These are phyloP conservation scores for Quercus robur DNA, from an alignment of 306 rosid genomes.

Conservation along the genomic window DNA sequence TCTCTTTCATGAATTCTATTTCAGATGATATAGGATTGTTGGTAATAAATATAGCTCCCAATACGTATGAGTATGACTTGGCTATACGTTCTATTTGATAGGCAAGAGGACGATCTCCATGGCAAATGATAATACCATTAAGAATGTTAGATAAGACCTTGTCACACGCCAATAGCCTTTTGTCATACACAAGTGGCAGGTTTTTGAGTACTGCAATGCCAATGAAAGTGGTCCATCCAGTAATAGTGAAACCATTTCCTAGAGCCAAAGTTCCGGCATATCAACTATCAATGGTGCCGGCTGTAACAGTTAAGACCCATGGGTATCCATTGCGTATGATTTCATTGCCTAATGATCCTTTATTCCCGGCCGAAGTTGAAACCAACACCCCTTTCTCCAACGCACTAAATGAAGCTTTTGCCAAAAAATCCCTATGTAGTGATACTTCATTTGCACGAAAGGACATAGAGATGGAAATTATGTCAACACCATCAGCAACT, in stretches of 20 bases:
- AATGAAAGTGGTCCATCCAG: neutral
- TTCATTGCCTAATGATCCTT: neutral
- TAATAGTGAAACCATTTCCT: neutral
- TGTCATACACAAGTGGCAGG: neutral
- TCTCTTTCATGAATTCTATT: neutral
- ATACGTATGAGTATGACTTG: neutral
- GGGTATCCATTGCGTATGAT: conserved; percentile 23
- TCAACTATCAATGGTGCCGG: neutral
- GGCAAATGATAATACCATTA: neutral
- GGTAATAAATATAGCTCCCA: neutral
- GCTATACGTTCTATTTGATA: neutral
- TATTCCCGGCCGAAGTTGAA: conserved; percentile 21
- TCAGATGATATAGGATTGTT: neutral
- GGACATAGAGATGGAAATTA: conserved; percentile 24
- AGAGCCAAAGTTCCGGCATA: neutral
- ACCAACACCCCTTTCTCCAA: conserved; percentile 33
- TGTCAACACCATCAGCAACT: conserved; percentile 32
- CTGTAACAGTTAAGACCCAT: conserved; percentile 10
- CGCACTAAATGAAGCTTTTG: conserved; percentile 32
- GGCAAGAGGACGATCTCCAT: neutral
- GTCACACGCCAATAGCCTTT: neutral
- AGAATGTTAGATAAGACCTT: neutral
- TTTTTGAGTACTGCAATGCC: neutral
- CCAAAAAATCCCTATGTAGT: conserved; percentile 20
- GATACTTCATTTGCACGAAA: conserved; percentile 11